Evolutionary conservation across 805 yeast species (phyloP).

Genomic region (Ogataea minuta): DNA sequence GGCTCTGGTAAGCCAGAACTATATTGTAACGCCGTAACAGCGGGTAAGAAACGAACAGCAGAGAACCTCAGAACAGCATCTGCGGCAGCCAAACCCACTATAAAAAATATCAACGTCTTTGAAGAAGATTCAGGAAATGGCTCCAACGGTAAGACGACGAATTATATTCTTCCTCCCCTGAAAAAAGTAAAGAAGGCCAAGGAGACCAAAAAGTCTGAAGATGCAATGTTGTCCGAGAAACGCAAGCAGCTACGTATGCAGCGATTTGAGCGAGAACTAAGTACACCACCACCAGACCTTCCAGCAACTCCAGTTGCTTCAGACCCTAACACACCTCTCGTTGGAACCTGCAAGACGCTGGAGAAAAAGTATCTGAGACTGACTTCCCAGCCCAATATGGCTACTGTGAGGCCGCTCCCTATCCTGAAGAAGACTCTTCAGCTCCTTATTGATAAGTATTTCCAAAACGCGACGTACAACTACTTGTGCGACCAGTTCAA

Average conservation of each 20-base stretch:
- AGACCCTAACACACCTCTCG: slow-evolving; percentile 29
- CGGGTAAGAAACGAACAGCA: slow-evolving; percentile 1
- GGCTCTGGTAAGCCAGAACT: slow-evolving; percentile 19
- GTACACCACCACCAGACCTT: slow-evolving; percentile 16
- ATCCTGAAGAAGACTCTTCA: slow-evolving; percentile 59
- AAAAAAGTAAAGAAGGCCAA: slow-evolving; percentile 14
- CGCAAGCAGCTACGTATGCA: slow-evolving; percentile 44
- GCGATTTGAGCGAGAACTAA: slow-evolving; percentile 44
- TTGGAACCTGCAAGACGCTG: slow-evolving; percentile 63
- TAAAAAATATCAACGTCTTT: slow-evolving; percentile 14
- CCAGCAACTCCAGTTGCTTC: slow-evolving; percentile 5
- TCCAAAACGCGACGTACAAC: slow-evolving; percentile 54
- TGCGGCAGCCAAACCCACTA: slow-evolving; percentile 3
- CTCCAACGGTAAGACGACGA: neutral
- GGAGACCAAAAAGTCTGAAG: slow-evolving; percentile 19
- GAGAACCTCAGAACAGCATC: slow-evolving; percentile 6
- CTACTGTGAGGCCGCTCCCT: slow-evolving; percentile 68
- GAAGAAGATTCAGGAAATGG: slow-evolving; percentile 13
- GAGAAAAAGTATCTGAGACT: slow-evolving; percentile 81
- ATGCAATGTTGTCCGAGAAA: slow-evolving; percentile 25
- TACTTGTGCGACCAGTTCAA: slow-evolving; percentile 88
- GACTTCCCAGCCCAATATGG: slow-evolving; percentile 90
- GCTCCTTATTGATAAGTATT: slow-evolving; percentile 51
- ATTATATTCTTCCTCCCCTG: slow-evolving; percentile 13
- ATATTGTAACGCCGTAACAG: slow-evolving; percentile 16